Evolutionary conservation across 1,284 basidiomycete genomes (phyloP).

Genomic region (Rhodotorula mucilaginosa): DNA sequence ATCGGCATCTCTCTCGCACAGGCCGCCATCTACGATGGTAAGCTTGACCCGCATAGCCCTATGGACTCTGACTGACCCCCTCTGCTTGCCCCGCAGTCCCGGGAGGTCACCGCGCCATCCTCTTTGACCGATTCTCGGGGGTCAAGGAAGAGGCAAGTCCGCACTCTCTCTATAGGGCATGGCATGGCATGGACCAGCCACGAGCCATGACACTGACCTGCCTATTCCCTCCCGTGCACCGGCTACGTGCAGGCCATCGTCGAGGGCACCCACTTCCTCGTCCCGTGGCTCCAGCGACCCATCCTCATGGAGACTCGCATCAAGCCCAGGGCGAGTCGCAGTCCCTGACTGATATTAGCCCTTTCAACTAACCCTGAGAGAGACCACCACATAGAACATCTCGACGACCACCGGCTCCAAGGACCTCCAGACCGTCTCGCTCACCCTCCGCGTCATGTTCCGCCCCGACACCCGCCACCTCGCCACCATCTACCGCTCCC

Average conservation of each 20-base stretch:
- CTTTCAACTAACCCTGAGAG: too few species aligned
- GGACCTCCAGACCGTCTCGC: conserved; percentile 93
- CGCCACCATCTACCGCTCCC: conserved; percentile 87
- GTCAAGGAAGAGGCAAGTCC: conserved; percentile 64
- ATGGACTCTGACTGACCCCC: background rate
- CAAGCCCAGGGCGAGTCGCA: conserved; percentile 76
- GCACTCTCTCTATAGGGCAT: conserved; percentile 27
- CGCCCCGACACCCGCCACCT: conserved; percentile 86
- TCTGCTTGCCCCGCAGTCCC: conserved; percentile 20
- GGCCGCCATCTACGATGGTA: conserved; percentile 83
- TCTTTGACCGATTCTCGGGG: conserved; percentile 97
- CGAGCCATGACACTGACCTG: background rate
- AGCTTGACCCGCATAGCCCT: background rate
- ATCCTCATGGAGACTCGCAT: conserved; percentile 97
- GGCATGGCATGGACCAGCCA: too few species aligned
- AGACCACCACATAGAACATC: conserved; percentile 68
- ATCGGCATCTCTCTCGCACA: conserved; percentile 66
- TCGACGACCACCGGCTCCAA: conserved; percentile 95
- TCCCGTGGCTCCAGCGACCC: conserved; percentile 85
- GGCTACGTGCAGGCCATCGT: conserved; percentile 59
- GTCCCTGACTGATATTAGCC: too few species aligned
- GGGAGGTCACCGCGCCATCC: conserved; percentile 68
- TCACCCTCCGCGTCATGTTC: conserved; percentile 93
- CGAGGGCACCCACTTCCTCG: conserved; percentile 96
- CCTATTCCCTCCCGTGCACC: too few species aligned